These are phyloP conservation scores for Solanum bulbocastanum DNA, from an alignment of 257 asterid genomes.

Conservation along the genomic window DNA sequence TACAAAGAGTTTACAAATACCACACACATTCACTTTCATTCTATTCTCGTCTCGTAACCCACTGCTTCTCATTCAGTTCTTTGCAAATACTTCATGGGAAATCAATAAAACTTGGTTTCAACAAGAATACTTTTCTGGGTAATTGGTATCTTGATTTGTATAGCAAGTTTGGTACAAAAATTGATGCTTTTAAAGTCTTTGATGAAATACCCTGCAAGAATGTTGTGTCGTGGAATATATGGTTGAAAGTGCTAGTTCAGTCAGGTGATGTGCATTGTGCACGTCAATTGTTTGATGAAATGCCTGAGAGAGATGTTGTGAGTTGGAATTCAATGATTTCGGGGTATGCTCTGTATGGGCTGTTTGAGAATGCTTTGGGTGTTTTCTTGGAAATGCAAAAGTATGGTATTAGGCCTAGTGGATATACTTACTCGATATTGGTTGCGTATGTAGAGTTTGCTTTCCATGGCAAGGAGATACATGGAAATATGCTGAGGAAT, in stretches of 20 bases:
- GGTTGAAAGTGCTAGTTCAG: slow-evolving; percentile 18
- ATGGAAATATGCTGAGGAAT: slow-evolving; percentile 35
- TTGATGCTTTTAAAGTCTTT: slow-evolving; percentile 39
- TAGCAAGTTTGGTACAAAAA: slow-evolving; percentile 19
- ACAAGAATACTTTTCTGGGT: slow-evolving; percentile 29
- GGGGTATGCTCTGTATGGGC: slow-evolving; percentile 35
- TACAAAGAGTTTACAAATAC: slow-evolving; percentile 20
- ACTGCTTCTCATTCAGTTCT: slow-evolving; percentile 22
- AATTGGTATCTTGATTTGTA: slow-evolving; percentile 52
- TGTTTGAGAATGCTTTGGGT: slow-evolving; percentile 26
- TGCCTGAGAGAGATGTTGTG: slow-evolving; percentile 60
- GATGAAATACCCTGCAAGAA: slow-evolving; percentile 35
- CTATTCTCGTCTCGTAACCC: slow-evolving; percentile 24
- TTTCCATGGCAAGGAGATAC: slow-evolving; percentile 51
- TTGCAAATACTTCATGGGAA: slow-evolving; percentile 46
- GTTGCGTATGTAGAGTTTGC: slow-evolving; percentile 27
- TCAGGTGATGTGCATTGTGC: slow-evolving; percentile 25
- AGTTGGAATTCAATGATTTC: slow-evolving; percentile 66
- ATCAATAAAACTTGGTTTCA: slow-evolving; percentile 39
- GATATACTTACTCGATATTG: slow-evolving; percentile 44
- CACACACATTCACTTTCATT: slow-evolving; percentile 22
- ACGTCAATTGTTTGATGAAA: slow-evolving; percentile 45
- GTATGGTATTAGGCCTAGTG: slow-evolving; percentile 40
- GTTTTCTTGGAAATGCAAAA: slow-evolving; percentile 35
- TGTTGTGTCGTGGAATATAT: slow-evolving; percentile 53